Conservation (phyloP, 768 basidiomycete genomes). For the Termitomyces sp. region DNA sequence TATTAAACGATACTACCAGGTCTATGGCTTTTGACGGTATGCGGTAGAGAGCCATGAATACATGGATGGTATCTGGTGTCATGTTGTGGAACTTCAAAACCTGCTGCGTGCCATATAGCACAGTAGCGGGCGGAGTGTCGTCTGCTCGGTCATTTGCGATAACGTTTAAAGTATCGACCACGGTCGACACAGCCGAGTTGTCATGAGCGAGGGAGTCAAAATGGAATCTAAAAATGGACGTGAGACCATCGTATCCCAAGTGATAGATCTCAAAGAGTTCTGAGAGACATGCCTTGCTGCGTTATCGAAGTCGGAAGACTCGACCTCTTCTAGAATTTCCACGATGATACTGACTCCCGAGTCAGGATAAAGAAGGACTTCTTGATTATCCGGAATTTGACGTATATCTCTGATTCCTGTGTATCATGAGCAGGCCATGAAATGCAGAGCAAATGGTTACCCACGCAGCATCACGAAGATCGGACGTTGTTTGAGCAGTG, state of each 20-base stretch:
- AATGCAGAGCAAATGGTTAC: conserved; percentile 20
- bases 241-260: conserved; percentile 1
- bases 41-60: conserved; percentile 80
- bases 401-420: conserved; percentile 41
- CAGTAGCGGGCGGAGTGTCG: conserved; percentile 50
- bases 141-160: conserved; percentile 37
- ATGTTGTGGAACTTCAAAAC: conserved; percentile 73
- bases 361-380: conserved; percentile 76
- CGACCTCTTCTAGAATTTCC: conserved; percentile 77
- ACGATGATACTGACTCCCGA: conserved; percentile 73
- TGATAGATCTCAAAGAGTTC: not conserved
- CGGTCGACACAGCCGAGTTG: conserved; percentile 59
- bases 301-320: conserved; percentile 43
- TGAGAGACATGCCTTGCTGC: conserved; percentile 48
- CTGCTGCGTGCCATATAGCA: conserved; percentile 63
- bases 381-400: conserved; percentile 92
- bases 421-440: not conserved
- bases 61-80: conserved; percentile 59
- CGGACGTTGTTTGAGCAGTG: conserved; percentile 43
- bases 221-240: conserved; percentile 61
- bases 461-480: conserved; percentile 83
- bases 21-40: conserved; percentile 68
- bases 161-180: conserved; percentile 36
- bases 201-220: conserved; percentile 89
- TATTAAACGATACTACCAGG: conserved; percentile 79